Percentiles rank a stretch among this genome's conserved stretches.
Conservation (phyloP, 768 basidiomycete genomes). For the Suillus bovinus region DNA sequence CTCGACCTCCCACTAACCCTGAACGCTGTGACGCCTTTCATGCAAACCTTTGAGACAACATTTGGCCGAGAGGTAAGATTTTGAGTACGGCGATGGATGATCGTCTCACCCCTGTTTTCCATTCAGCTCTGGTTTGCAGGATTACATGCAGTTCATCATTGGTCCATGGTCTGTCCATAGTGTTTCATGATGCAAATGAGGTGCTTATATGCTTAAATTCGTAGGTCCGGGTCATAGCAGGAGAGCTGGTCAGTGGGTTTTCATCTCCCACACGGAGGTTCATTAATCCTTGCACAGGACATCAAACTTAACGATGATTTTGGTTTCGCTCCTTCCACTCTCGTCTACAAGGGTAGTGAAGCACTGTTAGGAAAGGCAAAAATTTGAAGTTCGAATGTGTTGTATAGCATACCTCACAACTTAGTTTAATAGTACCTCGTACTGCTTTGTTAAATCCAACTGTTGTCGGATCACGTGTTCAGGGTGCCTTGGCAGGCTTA, state of each 20-base stretch:
- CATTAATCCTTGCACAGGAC: slow-evolving; percentile 42
- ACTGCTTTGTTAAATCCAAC: not conserved
- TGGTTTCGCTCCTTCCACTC: slow-evolving; percentile 84
- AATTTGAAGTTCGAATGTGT: slow-evolving; percentile 37
- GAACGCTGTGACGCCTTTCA: slow-evolving; percentile 79
- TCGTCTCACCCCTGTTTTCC: slow-evolving; percentile 11
- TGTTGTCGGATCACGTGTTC: slow-evolving; percentile 1
- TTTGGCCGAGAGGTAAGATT: slow-evolving; percentile 74
- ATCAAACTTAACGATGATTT: slow-evolving; percentile 73
- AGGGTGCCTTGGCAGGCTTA: too few species aligned
- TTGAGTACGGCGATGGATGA: not conserved
- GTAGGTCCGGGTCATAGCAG: slow-evolving; percentile 81
- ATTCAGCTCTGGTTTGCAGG: slow-evolving; percentile 82
- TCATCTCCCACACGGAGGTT: slow-evolving; percentile 7
- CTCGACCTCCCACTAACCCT: slow-evolving; percentile 65
- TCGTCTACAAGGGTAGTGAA: slow-evolving; percentile 71
- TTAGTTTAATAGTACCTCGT: not conserved
- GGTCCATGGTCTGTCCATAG: slow-evolving; percentile 70
- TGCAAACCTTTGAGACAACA: slow-evolving; percentile 74
- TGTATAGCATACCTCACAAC: slow-evolving; percentile 3
- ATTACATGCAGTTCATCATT: slow-evolving; percentile 86
- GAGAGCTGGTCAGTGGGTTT: slow-evolving; percentile 63
- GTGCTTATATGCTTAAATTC: slow-evolving; percentile 13
- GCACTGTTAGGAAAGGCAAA: slow-evolving; percentile 66
- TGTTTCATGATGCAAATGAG: slow-evolving; percentile 1